Evolutionary conservation across 1,284 basidiomycete genomes (phyloP), one percentile per base, ranked within the genome.

Genomic region (Boletus subluridellus): DNA sequence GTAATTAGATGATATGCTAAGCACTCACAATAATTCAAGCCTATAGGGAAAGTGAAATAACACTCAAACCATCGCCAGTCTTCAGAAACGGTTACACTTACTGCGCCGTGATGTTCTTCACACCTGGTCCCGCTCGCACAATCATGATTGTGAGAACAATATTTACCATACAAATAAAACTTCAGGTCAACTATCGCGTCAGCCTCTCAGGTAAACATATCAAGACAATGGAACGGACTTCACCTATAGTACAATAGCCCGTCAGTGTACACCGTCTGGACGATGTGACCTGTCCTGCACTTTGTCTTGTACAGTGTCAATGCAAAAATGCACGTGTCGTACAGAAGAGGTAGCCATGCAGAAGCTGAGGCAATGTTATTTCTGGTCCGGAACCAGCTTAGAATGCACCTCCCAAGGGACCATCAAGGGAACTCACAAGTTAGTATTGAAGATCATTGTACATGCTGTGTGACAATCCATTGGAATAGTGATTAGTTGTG

Each of bases 71-170:
- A 56, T 39, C 32, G 14, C 24, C 48, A 5, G 34, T 39, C 30
- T 15, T 11, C 26, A 24, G 26, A 54, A 14, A 37, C n/a, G 5
- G 49, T 17, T 41, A 39, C n/a, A 55, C 78, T 52, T 62, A 80
- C 80, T 82, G 80, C 5, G 78, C 78, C 15, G 73, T 65, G 21
- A 80, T 70, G 49, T 80, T 80, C 61, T 76, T 73, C n/a, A 81
- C 39, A 8, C 76, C 74, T 15, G 64, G 62, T 0, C 66, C 67
- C 10, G 79, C 75, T 28, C 56, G 61, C 15, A 71, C 60, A 48
- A 81, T 79, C 80, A 80, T 81, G 32, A 81, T 56, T 5, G 78
- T 77, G 14, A 82, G 65, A n/a, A 73, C 65, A 38, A 79, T 59
- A 24, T 79, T 82, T 6, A 81, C 69, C 21, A 64, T 56, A 56